Percentiles rank a stretch among this genome's conserved stretches.
Evolutionary conservation across 805 yeast species (phyloP).

Genomic region (Metahyphopichia silvanorum): DNA sequence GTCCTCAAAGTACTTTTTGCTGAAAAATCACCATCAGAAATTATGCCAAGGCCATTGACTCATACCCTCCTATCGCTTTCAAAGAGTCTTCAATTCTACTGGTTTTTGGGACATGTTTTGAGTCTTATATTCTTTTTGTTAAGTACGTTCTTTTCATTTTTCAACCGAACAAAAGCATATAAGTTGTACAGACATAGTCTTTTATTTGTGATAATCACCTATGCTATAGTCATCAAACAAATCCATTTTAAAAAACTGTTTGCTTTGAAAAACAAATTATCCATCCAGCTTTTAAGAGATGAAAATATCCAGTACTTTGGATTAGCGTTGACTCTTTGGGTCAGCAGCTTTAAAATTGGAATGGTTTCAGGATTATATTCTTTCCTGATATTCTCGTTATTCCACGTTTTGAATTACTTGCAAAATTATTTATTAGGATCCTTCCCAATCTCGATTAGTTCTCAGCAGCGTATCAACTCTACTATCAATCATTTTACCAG

Average conservation of each 20-base stretch:
- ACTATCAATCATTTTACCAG: slow-evolving; percentile 27
- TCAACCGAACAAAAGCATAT: slow-evolving; percentile 25
- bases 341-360: slow-evolving; percentile 27
- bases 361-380: slow-evolving; percentile 32
- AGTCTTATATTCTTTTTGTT: slow-evolving; percentile 42
- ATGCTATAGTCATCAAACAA: slow-evolving; percentile 60
- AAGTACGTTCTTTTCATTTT: slow-evolving; percentile 41
- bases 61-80: slow-evolving; percentile 6
- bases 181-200: slow-evolving; percentile 35
- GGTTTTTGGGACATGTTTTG: slow-evolving; percentile 63
- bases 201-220: slow-evolving; percentile 54
- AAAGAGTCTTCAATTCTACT: slow-evolving; percentile 60
- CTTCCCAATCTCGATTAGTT: slow-evolving; percentile 28
- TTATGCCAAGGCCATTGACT: slow-evolving; percentile 2
- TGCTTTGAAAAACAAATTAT: slow-evolving; percentile 3
- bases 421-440: slow-evolving; percentile 30
- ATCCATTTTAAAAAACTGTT: slow-evolving; percentile 42
- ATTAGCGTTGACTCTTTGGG: slow-evolving; percentile 28
- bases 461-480: slow-evolving; percentile 26
- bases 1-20: too few species aligned
- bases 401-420: slow-evolving; percentile 37
- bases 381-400: slow-evolving; percentile 32
- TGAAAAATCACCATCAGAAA: neutral
- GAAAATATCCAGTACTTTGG: slow-evolving; percentile 39
- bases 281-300: slow-evolving; percentile 27